Evolutionary conservation across 805 yeast species (phyloP), one percentile per base, ranked within the genome.

Genomic region (Millerago galiae): DNA sequence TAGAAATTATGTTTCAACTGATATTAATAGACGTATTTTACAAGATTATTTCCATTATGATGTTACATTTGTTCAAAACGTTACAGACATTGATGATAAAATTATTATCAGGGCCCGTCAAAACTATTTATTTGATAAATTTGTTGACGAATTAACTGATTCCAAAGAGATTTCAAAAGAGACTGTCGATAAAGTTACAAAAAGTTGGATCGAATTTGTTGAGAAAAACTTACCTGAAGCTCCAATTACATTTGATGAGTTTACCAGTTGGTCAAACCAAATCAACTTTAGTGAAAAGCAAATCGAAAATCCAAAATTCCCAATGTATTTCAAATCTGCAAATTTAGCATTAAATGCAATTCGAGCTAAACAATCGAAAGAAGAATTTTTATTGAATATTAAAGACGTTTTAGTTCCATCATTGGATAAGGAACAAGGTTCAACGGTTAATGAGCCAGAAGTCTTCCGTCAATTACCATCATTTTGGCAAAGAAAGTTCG

Each of bases 31-130:
- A 61, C 75, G 99, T 53, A 76, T 93, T 39, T 61, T 93, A 50
- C 88, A 83, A 62, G 87, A 91, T 62, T 91, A 88, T 63, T 93
- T 93, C 64, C 95, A 96, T 16, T 93, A 87, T 65, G 80, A 87
- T 52, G 77, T 93, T 35, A 74, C 72, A 37, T 93, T 90, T 65
- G 89, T 93, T 35, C 99, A 93, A 67, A 93, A 93, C 60, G 97
- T 93, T 45, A 93, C 99, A n/a, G 99, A 93, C 63, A 89, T 93
- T 47, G 99, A 93, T 63, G 99, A 93, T 64, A 93, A 93, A 65
- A 93, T 93, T 64, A 93, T 93, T 55, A 67, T 93, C 34, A 83
- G 96, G 46, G 98, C 96, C 4, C 81, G 99, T 62, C 97, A 93
- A 59, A 81, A 78, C 54, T 81, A 81, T 61, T 67, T 93, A 28